Percentiles rank a stretch among this genome's conserved stretches.
These are phyloP conservation scores for Erigeron canadensis DNA, from an alignment of 129 eudicot genomes.

Conservation along the genomic window DNA sequence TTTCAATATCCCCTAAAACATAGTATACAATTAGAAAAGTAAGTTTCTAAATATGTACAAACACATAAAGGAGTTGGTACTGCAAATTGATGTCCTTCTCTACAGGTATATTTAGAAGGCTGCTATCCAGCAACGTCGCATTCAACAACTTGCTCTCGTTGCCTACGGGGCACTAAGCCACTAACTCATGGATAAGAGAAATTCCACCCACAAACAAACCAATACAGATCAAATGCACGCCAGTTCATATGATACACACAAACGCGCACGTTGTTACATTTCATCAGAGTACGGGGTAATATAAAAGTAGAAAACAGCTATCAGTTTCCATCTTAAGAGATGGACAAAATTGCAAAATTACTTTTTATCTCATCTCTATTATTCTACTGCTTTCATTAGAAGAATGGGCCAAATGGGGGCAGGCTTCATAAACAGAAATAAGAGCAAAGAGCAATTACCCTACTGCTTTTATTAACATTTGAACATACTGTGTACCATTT, in stretches of 20 bases:
- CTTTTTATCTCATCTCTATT: not conserved
- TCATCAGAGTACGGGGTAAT: not conserved
- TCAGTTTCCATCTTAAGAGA: constrained; percentile 5
- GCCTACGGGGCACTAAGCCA: not conserved
- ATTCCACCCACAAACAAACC: not conserved
- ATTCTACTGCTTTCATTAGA: not conserved
- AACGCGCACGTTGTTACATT: not conserved
- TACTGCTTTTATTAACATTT: not conserved
- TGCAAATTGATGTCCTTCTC: not conserved
- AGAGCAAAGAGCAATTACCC: not conserved
- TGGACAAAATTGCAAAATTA: not conserved
- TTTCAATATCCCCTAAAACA: constrained; percentile 62
- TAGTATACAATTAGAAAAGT: not conserved
- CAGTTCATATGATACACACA: not conserved
- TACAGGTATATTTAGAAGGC: not conserved
- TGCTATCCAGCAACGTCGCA: constrained; percentile 8
- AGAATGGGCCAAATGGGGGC: not conserved
- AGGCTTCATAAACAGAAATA: not conserved
- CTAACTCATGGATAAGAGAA: not conserved
- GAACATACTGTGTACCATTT: not conserved
- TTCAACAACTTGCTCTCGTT: not conserved
- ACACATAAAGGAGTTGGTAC: not conserved
- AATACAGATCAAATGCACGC: not conserved
- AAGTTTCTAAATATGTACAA: constrained; percentile 18
- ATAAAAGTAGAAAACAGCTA: not conserved